Base-by-base conservation (phyloP, 2,329 filamentous ascomycete genomes). In the Sclerotinia nivalis region DNA sequence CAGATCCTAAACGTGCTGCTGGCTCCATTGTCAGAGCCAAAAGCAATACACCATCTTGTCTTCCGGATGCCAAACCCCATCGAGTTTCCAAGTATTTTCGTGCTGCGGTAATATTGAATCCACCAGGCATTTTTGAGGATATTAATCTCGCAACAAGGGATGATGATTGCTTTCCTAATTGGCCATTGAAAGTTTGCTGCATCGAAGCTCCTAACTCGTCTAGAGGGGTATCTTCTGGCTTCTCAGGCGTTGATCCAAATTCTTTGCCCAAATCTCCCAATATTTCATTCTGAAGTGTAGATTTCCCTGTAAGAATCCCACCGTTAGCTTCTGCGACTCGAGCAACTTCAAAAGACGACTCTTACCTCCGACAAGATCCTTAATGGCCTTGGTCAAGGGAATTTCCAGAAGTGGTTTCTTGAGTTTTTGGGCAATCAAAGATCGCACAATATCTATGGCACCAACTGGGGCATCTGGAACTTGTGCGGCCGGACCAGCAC, bases 51-150 rank as follows among this genome's bases (percentile, higher is more conserved):
- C 94, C 93, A 79, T 99, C 96, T 80, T 99, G 96, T 77, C 96
- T 88, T 40, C 96, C 96, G 34, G 90, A 79, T 5, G 86, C 93
- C 70, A 99, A 84, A 69, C 96, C 96, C 93, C 95, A 99, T 81
- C 93, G 88, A 22, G 92, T 93, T 83, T 97, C 95, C 58, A 99
- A 84, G 79, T 99, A 96, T 83, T 99, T 99, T 78, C 96, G 89
- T 60, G 96, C 93, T 18, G 93, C 87, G 78, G 95, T 98, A 80
- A 98, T 98, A 81, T 98, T 99, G 88, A 99, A 99, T 72, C 96
- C 96, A 84, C 95, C 96, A 61, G 96, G 96, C 96, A 99, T 99
- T 84, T 99, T 99, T 43, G 96, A 97, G 2, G 96, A 98, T 56
- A 99, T 96, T 80, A 99, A 85, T 75, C 96, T 91, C 64, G 96